Conservation (phyloP, 108 stramenopile species). For the Mayamaea pseudoterrestris region DNA sequence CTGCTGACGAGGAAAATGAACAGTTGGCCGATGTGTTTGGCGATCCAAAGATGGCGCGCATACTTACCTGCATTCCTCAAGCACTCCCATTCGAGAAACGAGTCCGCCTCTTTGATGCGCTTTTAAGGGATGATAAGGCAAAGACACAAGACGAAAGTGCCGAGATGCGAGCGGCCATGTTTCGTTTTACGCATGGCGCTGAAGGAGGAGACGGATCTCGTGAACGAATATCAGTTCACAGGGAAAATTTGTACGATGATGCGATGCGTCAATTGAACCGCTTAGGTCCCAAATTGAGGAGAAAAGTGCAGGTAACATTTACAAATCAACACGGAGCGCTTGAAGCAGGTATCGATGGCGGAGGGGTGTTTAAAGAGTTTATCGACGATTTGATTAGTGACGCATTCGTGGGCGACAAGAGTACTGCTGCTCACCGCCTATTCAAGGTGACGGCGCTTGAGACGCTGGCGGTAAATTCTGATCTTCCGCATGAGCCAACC, state of each 20-base stretch:
- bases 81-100: slow-evolving; percentile 74
- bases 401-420: slow-evolving; percentile 31
- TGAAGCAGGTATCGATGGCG: slow-evolving; percentile 99
- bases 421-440: slow-evolving; percentile 13
- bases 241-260: slow-evolving; percentile 63
- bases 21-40: slow-evolving; percentile 57
- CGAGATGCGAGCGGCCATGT: slow-evolving; percentile 14
- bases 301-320: slow-evolving; percentile 88
- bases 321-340: slow-evolving; percentile 81
- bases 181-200: slow-evolving; percentile 24
- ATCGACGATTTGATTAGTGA: slow-evolving; percentile 76
- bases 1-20: slow-evolving; percentile 37
- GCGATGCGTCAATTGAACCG: slow-evolving; percentile 56
- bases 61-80: slow-evolving; percentile 72
- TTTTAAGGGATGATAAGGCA: slow-evolving; percentile 59
- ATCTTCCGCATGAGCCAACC: slow-evolving; percentile 14
- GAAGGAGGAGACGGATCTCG: slow-evolving; percentile 20
- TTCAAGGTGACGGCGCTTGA: slow-evolving; percentile 59
- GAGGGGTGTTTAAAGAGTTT: slow-evolving; percentile 97
- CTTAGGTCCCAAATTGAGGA: slow-evolving; percentile 52
- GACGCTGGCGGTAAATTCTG: slow-evolving; percentile 57
- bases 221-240: slow-evolving; percentile 52
- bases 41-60: slow-evolving; percentile 77
- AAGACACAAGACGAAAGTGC: slow-evolving; percentile 27
- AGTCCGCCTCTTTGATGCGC: slow-evolving; percentile 58